Evolutionary conservation across 805 yeast species (phyloP).

Genomic region (Gaillardinia entomophila): DNA sequence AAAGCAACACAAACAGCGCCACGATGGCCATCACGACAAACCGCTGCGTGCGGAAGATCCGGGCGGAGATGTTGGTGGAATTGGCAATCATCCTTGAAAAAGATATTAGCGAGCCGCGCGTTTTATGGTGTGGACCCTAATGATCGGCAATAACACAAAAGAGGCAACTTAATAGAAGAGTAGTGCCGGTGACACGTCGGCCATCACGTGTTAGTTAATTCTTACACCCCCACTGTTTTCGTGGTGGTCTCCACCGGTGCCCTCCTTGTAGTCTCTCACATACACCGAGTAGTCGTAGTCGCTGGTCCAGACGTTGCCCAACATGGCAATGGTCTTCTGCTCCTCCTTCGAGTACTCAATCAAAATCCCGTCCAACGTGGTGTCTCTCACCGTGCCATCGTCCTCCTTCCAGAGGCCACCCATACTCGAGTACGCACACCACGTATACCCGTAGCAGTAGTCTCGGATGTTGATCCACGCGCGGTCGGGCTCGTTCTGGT

Average conservation of each 20-base stretch:
- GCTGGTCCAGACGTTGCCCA: conserved; percentile 4
- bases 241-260: background rate
- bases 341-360: conserved; percentile 7
- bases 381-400: conserved; percentile 4
- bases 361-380: conserved; percentile 4
- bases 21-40: conserved; percentile 17
- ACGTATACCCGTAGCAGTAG: conserved; percentile 8
- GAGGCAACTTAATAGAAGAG: no score
- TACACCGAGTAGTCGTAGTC: background rate
- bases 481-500: conserved; percentile 7
- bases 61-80: conserved; percentile 20
- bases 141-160: no score
- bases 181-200: no score
- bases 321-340: conserved; percentile 2
- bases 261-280: background rate
- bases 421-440: conserved; percentile 13
- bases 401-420: conserved; percentile 7
- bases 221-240: background rate
- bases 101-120: no score
- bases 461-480: conserved; percentile 6
- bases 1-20: conserved; percentile 14
- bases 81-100: conserved; percentile 12
- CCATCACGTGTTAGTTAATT: no score
- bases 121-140: no score
- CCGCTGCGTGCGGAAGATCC: conserved; percentile 29